A percentile compares a stretch with the other conserved stretches of the same genome.
These are phyloP conservation scores for Talaromyces pinophilus DNA, from an alignment of 2,329 filamentous ascomycete species.

Conservation along the genomic window DNA sequence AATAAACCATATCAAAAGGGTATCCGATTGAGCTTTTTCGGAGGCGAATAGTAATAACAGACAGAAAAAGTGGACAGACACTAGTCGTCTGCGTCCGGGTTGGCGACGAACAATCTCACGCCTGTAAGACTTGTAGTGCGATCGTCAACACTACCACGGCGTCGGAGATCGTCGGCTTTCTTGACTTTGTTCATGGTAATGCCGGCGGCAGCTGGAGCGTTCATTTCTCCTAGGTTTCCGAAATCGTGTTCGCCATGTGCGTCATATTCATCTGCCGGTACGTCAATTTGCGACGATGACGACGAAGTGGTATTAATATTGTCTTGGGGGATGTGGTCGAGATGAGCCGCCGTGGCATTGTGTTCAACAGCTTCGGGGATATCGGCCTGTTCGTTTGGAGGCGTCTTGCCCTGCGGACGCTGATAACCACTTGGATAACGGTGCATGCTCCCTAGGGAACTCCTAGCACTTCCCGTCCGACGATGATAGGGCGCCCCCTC, in stretches of 20 bases:
- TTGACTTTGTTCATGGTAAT: slow-evolving; percentile 43
- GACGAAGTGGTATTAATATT: slow-evolving; percentile 2
- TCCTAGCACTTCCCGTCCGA: slow-evolving; percentile 60
- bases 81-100: slow-evolving; percentile 46
- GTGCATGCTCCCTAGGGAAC: slow-evolving; percentile 54
- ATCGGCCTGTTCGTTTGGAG: slow-evolving; percentile 49
- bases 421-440: slow-evolving; percentile 50
- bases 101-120: slow-evolving; percentile 50
- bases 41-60: background rate
- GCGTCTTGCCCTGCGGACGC: slow-evolving; percentile 48
- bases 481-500: slow-evolving; percentile 42
- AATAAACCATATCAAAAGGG: slow-evolving; percentile 14
- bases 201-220: slow-evolving; percentile 45
- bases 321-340: slow-evolving; percentile 25
- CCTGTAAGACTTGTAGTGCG: slow-evolving; percentile 51
- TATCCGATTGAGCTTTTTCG: slow-evolving; percentile 20
- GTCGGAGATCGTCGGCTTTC: slow-evolving; percentile 47
- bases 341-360: slow-evolving; percentile 23
- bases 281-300: slow-evolving; percentile 16
- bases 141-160: slow-evolving; percentile 52
- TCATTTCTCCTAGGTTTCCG: slow-evolving; percentile 56
- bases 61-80: background rate
- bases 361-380: slow-evolving; percentile 48
- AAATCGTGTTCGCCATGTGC: slow-evolving; percentile 55
- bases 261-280: slow-evolving; percentile 31